phyloP scores from a whole-genome alignment of 441 rosid genomes.

The Kokia cookei region DNA sequence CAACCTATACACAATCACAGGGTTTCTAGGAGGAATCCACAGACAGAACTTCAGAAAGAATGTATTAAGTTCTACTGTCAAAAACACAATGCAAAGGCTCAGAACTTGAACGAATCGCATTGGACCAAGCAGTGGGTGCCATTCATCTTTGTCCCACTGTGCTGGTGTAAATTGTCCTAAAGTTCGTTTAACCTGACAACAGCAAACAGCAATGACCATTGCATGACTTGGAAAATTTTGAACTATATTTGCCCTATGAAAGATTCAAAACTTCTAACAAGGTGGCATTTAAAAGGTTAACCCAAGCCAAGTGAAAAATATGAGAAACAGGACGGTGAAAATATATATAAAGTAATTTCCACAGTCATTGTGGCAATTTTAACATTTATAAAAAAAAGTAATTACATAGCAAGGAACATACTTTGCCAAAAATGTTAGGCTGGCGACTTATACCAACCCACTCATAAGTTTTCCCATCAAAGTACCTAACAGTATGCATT shows the following conservation, averaged over 20 bases:
- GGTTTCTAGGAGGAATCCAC: slow-evolving; percentile 97
- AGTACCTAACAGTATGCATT: slow-evolving; percentile 95
- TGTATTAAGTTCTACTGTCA: slow-evolving; percentile 95
- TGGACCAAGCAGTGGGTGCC: slow-evolving; percentile 98
- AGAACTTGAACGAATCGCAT: slow-evolving; percentile 99
- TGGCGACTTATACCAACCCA: slow-evolving; percentile 99
- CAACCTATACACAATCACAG: slow-evolving; percentile 84
- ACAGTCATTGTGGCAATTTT: neutral
- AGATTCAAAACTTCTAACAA: neutral
- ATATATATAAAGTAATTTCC: neutral
- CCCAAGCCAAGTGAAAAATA: neutral
- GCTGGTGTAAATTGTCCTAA: slow-evolving; percentile 98
- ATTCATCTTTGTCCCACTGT: slow-evolving; percentile 98
- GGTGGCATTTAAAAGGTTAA: neutral
- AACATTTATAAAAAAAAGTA: neutral
- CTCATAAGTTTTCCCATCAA: slow-evolving; percentile 94
- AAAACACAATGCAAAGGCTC: slow-evolving; percentile 78
- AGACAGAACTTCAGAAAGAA: slow-evolving; percentile 98
- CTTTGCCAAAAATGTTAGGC: slow-evolving; percentile 91
- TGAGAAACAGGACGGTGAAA: neutral
- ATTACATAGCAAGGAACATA: slow-evolving; percentile 19
- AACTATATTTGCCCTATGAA: neutral
- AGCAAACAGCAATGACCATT: neutral
- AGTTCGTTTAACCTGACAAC: slow-evolving; percentile 75
- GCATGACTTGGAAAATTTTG: neutral